Evolutionary conservation across 441 rosid genomes (phyloP), one percentile per base, ranked within the genome.

Genomic region (Corymbia calophylla): DNA sequence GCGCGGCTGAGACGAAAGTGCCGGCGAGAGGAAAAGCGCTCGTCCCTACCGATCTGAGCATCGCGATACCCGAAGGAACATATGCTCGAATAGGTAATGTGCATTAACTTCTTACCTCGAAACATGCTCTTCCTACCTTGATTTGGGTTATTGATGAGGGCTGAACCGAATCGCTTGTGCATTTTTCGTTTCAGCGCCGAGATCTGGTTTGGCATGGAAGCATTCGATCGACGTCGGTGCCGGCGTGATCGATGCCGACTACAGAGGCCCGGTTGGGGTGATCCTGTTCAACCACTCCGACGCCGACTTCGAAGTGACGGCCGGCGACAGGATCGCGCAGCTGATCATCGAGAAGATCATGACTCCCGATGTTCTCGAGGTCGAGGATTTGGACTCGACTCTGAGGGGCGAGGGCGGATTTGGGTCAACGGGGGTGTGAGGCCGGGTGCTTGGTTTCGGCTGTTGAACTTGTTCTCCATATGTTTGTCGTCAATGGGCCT

Each of bases 11-110:
- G 88, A 88, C 94, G 0, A 95, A 93, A 73, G 97, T 98, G 55
- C 96, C 98, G 3, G 98, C 97, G 21, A 93, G 99, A 92, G 99
- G 99, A 11, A 98, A 95, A 64, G 96, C 97, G 0, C 95, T 97
- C 18, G 91, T 96, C 81, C 96, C 97, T 2, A 98, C 98, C 0
- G 98, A 96, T 93, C 93, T 98, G 25, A 95, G 98, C 90, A 93
- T 98, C 56, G 95, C 98, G 3, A 89, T 97, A 3, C 95, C 98
- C 1, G 96, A 94, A 92, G 98, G 99, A 88, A 96, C 99, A 2
- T 98, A 98, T 90, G 99, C 98, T 25, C 97, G 99, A 4, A 92
- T 97, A 68, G 99, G 98, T 96, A 91, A 35, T 1, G 88, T 1
- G 64, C 32, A 44, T 44, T 44, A 77, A 47, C 21, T 68, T 70